phyloP scores from a whole-genome alignment of 306 rosid genomes.

The Heteromeles arbutifolia region DNA sequence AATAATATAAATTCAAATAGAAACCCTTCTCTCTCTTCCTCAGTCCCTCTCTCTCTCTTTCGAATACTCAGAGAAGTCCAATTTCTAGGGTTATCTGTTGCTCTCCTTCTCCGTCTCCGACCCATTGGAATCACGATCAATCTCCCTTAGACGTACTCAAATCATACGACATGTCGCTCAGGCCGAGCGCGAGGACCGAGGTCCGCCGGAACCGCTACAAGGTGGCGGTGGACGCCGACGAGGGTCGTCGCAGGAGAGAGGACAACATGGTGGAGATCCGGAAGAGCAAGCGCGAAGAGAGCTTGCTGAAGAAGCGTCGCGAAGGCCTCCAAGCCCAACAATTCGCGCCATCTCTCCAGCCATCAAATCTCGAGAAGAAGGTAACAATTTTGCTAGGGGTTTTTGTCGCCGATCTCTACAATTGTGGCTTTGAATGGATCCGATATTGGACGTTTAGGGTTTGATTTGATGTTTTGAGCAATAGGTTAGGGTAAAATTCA shows the following conservation, averaged over 20 bases:
- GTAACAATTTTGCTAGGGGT: conserved; percentile 10
- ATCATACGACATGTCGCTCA: conserved; percentile 61
- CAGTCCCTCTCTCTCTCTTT: conserved; percentile 8
- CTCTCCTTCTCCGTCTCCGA: background rate
- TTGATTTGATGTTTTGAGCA: conserved; percentile 1
- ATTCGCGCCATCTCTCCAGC: conserved; percentile 38
- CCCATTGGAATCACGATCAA: background rate
- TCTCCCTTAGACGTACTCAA: background rate
- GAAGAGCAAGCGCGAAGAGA: conserved; percentile 85
- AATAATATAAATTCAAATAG: background rate
- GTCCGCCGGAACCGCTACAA: conserved; percentile 93
- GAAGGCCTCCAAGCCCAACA: conserved; percentile 79
- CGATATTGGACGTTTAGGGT: background rate
- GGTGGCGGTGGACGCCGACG: conserved; percentile 87
- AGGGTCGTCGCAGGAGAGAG: conserved; percentile 85
- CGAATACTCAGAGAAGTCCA: background rate
- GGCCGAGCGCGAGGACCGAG: conserved; percentile 79
- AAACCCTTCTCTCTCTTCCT: background rate
- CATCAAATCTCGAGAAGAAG: conserved; percentile 65
- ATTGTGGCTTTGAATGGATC: background rate
- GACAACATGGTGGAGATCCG: conserved; percentile 96
- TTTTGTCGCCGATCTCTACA: background rate
- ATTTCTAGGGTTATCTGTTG: conserved; percentile 9
- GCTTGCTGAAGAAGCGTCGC: conserved; percentile 82
- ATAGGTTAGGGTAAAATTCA: background rate